Evolutionary conservation across 192 early-diverging fungal genomes (phyloP), one percentile per base, ranked within the genome.

Genomic region (Mortierella antarctica): DNA sequence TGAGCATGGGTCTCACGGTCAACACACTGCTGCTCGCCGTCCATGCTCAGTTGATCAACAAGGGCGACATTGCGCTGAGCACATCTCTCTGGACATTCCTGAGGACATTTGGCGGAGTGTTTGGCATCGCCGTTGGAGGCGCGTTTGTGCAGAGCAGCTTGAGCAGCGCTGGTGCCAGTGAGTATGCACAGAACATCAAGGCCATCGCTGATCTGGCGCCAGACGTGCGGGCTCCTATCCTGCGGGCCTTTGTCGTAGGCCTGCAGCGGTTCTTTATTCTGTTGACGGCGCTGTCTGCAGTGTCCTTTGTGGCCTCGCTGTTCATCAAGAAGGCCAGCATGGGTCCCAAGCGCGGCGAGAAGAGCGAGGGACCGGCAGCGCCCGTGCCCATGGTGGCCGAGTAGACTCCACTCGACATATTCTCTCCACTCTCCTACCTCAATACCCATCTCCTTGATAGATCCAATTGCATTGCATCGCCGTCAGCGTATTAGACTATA

Each of bases 91-190:
- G 72, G 63, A 84, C 79, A 2, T 92, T 76, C 74, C 83, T 68
- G 78, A 84, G 72, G 62, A 84, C 84, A 4, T 73, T 79, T 42
- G 81, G 74, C 1, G 77, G 83, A 21, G 81, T 86, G 8, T 78
- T 93, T 71, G 92, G 92, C 15, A 50, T 93, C 44, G 89, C 90
- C n/a, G 77, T 91, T 46, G 86, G 86, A 9, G 89, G 88, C 18
- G 83, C 91, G 52, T 83, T 92, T 62, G 77, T 80, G 45, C 77
- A 80, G 51, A 80, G 54, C 55, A 80, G 77, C 31, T 21, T 80
- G 48, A 80, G 77, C 39, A 20, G 8, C 0, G 77, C 77, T 0
- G 59, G 59, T 39, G 77, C 77, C 1, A 62, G 57, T n/a, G 20
- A 80, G 31, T 80, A 80, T 68, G 77, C 65, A 1, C 77, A 80